Percentiles rank a stretch among this genome's conserved stretches.
phyloP scores from a whole-genome alignment of 495 filamentous ascomycete genomes.

The Penicillium steckii region DNA sequence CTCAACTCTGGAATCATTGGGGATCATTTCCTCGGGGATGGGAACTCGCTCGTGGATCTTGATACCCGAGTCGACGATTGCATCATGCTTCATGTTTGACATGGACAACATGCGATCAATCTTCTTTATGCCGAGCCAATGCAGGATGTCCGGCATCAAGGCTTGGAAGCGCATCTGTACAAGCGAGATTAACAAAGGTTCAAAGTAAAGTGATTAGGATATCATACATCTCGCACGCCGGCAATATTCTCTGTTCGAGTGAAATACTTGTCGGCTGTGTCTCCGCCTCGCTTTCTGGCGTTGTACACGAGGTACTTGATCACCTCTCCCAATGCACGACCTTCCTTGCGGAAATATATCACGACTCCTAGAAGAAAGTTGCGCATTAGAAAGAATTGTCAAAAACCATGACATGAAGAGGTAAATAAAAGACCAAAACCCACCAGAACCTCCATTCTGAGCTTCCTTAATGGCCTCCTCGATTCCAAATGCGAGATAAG shows the following conservation, averaged over 20 bases:
- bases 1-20: constrained; percentile 91
- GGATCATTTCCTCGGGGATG: constrained; percentile 92
- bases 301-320: constrained; percentile 98
- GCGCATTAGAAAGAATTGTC: not conserved
- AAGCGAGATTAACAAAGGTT: too few relatives aligned
- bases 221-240: constrained; percentile 70
- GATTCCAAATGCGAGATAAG: constrained; percentile 95
- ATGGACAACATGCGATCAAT: constrained; percentile 98
- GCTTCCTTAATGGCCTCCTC: constrained; percentile 96
- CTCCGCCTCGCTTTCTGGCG: constrained; percentile 75
- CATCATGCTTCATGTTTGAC: constrained; percentile 99
- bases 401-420: too few relatives aligned
- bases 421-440: not conserved
- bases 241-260: constrained; percentile 95
- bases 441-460: constrained; percentile 85
- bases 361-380: constrained; percentile 58
- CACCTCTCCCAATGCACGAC: constrained; percentile 92
- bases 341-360: constrained; percentile 99
- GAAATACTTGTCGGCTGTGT: constrained; percentile 96
- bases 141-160: constrained; percentile 97
- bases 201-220: not conserved
- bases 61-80: constrained; percentile 94
- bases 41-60: constrained; percentile 90
- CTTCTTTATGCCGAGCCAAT: constrained; percentile 98
- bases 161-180: constrained; percentile 95